phyloP scores from a whole-genome alignment of 1,139 yeast species.

The Scheffersomyces parashehatae region DNA sequence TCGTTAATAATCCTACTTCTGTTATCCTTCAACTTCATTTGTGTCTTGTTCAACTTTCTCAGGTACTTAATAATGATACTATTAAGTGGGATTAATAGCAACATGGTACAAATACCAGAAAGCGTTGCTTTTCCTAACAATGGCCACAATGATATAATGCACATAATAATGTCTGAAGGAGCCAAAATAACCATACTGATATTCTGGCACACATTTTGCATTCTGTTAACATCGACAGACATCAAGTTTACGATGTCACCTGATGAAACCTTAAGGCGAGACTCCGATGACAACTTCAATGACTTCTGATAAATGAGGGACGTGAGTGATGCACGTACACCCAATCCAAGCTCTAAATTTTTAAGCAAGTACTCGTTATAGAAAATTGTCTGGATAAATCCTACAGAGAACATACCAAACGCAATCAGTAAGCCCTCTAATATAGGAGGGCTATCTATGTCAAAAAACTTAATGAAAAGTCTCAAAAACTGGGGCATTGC shows the following conservation, averaged over 20 bases:
- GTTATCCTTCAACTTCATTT: constrained; percentile 68
- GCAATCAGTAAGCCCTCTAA: constrained; percentile 56
- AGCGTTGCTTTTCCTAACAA: constrained; percentile 63
- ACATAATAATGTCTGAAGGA: constrained; percentile 57
- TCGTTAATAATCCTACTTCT: constrained; percentile 62
- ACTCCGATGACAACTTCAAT: constrained; percentile 46
- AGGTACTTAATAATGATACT: constrained; percentile 48
- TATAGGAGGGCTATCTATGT: constrained; percentile 36
- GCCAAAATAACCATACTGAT: constrained; percentile 58
- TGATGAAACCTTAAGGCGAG: constrained; percentile 45
- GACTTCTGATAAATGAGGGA: constrained; percentile 54
- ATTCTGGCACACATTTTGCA: constrained; percentile 53
- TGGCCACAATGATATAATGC: constrained; percentile 55
- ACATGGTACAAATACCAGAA: constrained; percentile 58
- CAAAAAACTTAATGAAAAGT: constrained; percentile 49
- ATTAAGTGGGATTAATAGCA: constrained; percentile 60
- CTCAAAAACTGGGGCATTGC: constrained; percentile 60
- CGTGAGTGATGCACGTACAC: constrained; percentile 52
- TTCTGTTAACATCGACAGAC: constrained; percentile 59
- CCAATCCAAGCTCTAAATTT: constrained; percentile 53
- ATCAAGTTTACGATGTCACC: constrained; percentile 61
- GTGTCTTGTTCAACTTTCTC: constrained; percentile 52
- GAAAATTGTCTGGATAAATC: constrained; percentile 46
- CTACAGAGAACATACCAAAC: constrained; percentile 48
- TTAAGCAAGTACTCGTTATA: constrained; percentile 54